Conservation (phyloP, 176 grass and related monocot genomes). For the Eleusine indica region DNA sequence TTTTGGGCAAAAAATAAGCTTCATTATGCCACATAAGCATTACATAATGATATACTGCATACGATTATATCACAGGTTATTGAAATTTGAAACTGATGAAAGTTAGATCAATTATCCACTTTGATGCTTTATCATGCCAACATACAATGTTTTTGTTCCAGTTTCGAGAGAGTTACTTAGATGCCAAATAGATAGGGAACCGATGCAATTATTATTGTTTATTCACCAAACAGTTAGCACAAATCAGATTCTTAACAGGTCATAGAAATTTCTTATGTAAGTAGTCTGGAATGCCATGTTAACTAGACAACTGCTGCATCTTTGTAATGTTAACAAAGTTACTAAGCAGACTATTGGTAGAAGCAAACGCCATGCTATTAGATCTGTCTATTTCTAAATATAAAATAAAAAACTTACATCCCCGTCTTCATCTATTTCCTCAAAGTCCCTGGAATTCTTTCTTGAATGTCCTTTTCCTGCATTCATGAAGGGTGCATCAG, state of each 20-base stretch:
- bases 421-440: conserved; percentile 47
- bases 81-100: conserved; percentile 16
- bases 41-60: not conserved
- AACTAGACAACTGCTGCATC: conserved; percentile 3
- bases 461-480: conserved; percentile 64
- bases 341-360: not conserved
- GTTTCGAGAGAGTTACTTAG: not conserved
- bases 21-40: not conserved
- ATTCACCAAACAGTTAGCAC: not conserved
- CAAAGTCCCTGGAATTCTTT: conserved; percentile 46
- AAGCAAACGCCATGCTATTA: not conserved
- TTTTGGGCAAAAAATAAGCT: conserved; percentile 12
- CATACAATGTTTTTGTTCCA: not conserved
- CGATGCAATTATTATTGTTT: not conserved
- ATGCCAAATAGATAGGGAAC: not conserved
- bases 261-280: not conserved
- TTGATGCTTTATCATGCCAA: conserved; percentile 7
- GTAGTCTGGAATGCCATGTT: not conserved
- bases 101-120: not conserved
- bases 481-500: conserved; percentile 19
- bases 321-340: not conserved
- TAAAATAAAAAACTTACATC: conserved; percentile 60
- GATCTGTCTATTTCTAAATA: not conserved
- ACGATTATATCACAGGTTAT: not conserved
- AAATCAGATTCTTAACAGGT: not conserved